Conservation (phyloP, 768 basidiomycete species). For the Sarcomyxa edulis region DNA sequence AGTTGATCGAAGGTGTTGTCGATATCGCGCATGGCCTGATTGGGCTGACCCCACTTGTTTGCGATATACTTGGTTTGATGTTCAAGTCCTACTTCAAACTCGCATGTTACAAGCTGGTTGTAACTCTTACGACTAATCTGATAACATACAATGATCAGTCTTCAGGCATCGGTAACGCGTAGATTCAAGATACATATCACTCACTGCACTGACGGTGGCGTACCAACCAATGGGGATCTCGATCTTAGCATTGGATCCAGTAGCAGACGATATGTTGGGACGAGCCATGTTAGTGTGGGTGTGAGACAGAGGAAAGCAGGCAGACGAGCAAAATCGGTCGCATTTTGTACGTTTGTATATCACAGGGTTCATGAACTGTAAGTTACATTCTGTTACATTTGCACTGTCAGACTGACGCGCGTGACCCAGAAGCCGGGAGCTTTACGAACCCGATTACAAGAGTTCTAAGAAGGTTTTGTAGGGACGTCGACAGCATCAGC, state of each 20-base stretch:
- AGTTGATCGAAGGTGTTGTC: conserved; percentile 1
- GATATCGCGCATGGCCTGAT: conserved; percentile 6
- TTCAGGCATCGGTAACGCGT: not conserved
- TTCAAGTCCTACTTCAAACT: conserved; percentile 2
- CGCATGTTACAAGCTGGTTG: conserved; percentile 3
- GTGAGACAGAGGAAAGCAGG: not conserved
- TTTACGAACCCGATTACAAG: too few species aligned
- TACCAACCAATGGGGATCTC: conserved; percentile 8
- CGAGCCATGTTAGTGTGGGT: conserved; percentile 5
- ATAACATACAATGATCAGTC: not conserved
- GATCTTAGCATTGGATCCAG: conserved; percentile 6
- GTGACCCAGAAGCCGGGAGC: too few species aligned
- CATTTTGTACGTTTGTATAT: not conserved
- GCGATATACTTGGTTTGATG: not conserved
- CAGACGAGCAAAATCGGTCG: not conserved
- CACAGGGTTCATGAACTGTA: not conserved
- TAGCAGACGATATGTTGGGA: conserved; percentile 5
- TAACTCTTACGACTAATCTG: conserved; percentile 8
- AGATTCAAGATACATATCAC: not conserved
- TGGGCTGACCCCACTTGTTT: not conserved
- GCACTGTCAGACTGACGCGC: too few species aligned
- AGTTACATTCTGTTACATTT: too few species aligned
- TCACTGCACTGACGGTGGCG: conserved; percentile 8
- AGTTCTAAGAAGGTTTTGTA: too few species aligned
- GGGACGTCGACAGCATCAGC: too few species aligned